These are phyloP conservation scores for Echeveria elegans DNA, from an alignment of 164 flowering plant genomes.

Conservation along the genomic window DNA sequence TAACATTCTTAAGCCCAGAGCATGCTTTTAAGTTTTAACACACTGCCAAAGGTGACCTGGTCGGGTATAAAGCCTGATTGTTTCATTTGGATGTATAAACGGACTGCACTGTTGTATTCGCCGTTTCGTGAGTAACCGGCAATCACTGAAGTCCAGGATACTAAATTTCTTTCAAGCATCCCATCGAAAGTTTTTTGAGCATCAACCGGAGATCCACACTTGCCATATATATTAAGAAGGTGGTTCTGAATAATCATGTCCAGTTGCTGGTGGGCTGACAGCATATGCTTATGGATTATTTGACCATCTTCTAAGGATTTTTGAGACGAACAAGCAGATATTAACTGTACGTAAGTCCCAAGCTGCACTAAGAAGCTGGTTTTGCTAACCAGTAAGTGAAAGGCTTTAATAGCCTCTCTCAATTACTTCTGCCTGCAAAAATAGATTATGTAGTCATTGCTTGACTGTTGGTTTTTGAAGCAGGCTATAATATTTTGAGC, in stretches of 20 bases:
- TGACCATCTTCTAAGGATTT: slow-evolving; percentile 36
- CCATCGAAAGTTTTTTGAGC: slow-evolving; percentile 46
- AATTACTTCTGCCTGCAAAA: slow-evolving; percentile 43
- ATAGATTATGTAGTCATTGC: slow-evolving; percentile 38
- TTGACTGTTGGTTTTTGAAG: slow-evolving; percentile 29
- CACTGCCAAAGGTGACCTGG: slow-evolving; percentile 50
- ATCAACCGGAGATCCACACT: slow-evolving; percentile 45
- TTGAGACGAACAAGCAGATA: slow-evolving; percentile 43
- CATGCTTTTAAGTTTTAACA: slow-evolving; percentile 49
- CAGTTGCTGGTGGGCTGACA: slow-evolving; percentile 22
- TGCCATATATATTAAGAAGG: slow-evolving; percentile 60
- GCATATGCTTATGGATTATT: slow-evolving; percentile 36
- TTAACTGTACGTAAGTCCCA: slow-evolving; percentile 36
- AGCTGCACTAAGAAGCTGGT: slow-evolving; percentile 21
- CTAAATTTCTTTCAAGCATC: slow-evolving; percentile 45
- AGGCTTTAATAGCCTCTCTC: slow-evolving; percentile 48
- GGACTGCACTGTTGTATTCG: slow-evolving; percentile 31
- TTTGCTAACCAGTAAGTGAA: slow-evolving; percentile 26
- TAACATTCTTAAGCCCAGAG: slow-evolving; percentile 24
- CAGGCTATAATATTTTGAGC: neutral
- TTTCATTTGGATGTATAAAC: slow-evolving; percentile 35
- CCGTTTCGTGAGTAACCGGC: slow-evolving; percentile 54
- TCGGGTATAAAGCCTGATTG: slow-evolving; percentile 40
- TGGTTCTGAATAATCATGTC: slow-evolving; percentile 47
- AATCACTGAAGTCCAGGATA: slow-evolving; percentile 65